phyloP scores from a whole-genome alignment of 176 grass and related monocot genomes.

The Dactylis glomerata region DNA sequence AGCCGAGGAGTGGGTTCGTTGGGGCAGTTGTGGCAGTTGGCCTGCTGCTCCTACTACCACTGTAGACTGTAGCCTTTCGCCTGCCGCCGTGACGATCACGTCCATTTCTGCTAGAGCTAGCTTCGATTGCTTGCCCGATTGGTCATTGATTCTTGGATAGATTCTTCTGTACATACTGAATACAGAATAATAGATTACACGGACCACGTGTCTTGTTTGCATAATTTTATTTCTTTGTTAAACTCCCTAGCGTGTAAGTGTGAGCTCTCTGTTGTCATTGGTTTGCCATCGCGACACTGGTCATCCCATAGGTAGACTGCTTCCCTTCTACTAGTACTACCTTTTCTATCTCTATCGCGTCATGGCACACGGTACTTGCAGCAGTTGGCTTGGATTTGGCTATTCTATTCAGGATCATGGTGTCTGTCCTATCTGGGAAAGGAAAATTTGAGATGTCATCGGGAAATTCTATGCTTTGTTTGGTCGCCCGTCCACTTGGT shows the following conservation, averaged over 20 bases:
- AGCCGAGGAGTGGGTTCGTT: constrained; percentile 5
- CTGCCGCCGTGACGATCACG: constrained; percentile 5
- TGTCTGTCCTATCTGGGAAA: not conserved
- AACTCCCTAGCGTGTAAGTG: not conserved
- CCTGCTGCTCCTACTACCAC: constrained; percentile 26
- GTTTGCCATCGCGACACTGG: not conserved
- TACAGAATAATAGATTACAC: constrained; percentile 13
- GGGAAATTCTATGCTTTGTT: constrained; percentile 10
- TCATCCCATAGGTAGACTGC: not conserved
- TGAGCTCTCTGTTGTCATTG: not conserved
- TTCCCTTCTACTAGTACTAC: not conserved
- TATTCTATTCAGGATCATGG: not conserved
- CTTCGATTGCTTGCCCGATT: not conserved
- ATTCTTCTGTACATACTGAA: constrained; percentile 40
- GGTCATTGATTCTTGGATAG: constrained; percentile 13
- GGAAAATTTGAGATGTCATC: not conserved
- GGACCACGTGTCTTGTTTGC: not conserved
- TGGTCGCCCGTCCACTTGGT: not conserved
- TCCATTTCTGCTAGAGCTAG: not conserved
- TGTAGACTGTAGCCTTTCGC: constrained; percentile 2
- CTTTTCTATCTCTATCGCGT: not conserved
- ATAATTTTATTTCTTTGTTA: not conserved
- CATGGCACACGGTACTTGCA: not conserved
- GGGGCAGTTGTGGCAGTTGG: constrained; percentile 36
- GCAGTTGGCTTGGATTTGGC: not conserved